phyloP scores from a whole-genome alignment of 768 basidiomycete genomes.

The Phaeolepiota aurea region DNA sequence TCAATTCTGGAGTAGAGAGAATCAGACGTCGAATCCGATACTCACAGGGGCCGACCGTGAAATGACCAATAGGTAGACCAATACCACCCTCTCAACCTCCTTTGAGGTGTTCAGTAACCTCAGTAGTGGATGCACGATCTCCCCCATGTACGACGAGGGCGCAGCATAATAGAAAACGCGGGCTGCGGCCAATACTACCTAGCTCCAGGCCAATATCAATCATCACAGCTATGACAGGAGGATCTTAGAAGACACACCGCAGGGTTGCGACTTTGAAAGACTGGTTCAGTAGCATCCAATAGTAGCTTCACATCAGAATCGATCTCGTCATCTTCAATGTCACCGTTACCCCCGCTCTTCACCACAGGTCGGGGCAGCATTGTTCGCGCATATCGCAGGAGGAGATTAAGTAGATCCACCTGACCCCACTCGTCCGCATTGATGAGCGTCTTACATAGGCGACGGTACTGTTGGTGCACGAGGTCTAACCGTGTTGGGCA shows the following conservation, averaged over 20 bases:
- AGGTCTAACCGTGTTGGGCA: constrained; percentile 84
- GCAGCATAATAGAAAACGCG: constrained; percentile 71
- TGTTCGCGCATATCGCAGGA: constrained; percentile 73
- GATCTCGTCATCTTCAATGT: constrained; percentile 42
- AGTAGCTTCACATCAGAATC: constrained; percentile 77
- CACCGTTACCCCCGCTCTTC: constrained; percentile 15
- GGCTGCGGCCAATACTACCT: constrained; percentile 78
- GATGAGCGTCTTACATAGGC: constrained; percentile 73
- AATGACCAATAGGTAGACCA: constrained; percentile 65
- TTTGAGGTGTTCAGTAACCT: constrained; percentile 58
- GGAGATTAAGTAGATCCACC: constrained; percentile 65
- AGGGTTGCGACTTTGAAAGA: constrained; percentile 82
- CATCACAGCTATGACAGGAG: constrained; percentile 2
- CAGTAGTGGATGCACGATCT: constrained; percentile 65
- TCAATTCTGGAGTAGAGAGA: constrained; percentile 1
- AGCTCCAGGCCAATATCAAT: neutral
- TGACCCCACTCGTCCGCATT: constrained; percentile 99
- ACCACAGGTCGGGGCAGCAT: constrained; percentile 67
- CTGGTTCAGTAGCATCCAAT: constrained; percentile 59
- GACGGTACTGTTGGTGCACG: constrained; percentile 81
- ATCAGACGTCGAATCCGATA: constrained; percentile 7
- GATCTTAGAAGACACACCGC: constrained; percentile 45
- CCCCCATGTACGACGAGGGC: constrained; percentile 42
- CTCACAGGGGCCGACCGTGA: constrained; percentile 60
- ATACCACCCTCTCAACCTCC: constrained; percentile 70